Base-by-base conservation (phyloP, 495 filamentous ascomycete genomes). In the Letharia lupina region DNA sequence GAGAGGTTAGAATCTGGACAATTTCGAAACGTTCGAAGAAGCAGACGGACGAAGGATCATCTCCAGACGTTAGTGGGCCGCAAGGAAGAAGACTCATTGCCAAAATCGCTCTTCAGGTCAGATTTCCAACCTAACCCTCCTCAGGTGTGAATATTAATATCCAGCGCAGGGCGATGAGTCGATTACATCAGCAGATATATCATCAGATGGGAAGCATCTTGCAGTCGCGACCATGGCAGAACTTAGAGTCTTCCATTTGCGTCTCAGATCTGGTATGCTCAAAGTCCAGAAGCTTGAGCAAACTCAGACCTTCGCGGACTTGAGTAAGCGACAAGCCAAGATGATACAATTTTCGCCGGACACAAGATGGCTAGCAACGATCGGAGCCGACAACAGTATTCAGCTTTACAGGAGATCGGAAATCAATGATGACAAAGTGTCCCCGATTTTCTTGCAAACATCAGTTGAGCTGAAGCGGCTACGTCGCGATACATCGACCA, bases 1-100 rank as follows among this genome's bases (percentile, higher is more conserved):
- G 87, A 67, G 90, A 96, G 70, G 78, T 97, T 35, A 85, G 85
- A 66, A 84, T 99, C 66, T 99, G 92, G 92, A 84, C 15, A 23
- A 65, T 72, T 33, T n/a, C 56, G 28, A 66, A 12, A 54, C 44
- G 28, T 41, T 16, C 39, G 12, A 41, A 65, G 28, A 48, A n/a
- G 28, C 37, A 35, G 12, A 31, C 48, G 8, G 45, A 12, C 9
- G 6, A 40, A 23, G n/a, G 45, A 4, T 20, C 18, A 13, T 44
- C 44, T 54, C 12, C 28, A 10, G 28, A 66, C 20, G 41, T 35
- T 12, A 15, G 28, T 16, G 47, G 57, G 8, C 48, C 62, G 41
- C 70, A 68, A n/a, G 71, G 73, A n/a, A 74, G 70, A 31, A 76
- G 72, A 63, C 64, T 77, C n/a, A 41, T 75, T 18, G 73, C 71